Evolutionary conservation across 768 basidiomycete genomes (phyloP).

Genomic region (Termitomyces sp.): DNA sequence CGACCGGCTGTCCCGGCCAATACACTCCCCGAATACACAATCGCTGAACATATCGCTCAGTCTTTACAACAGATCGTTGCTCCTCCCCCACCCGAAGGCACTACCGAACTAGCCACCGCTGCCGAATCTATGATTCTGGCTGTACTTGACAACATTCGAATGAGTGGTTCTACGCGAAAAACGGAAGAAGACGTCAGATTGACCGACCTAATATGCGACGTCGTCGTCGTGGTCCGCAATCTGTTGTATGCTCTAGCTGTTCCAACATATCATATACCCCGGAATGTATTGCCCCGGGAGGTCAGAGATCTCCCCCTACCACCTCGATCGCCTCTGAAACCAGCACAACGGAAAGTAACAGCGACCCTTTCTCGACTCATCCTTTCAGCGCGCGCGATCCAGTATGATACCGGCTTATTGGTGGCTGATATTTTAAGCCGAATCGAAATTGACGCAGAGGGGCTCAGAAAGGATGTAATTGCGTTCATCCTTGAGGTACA

Average conservation of each 20-base stretch:
- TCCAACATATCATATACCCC: conserved; percentile 56
- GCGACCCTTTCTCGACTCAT: conserved; percentile 87
- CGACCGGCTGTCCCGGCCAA: conserved; percentile 13
- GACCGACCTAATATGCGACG: conserved; percentile 53
- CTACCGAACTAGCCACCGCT: conserved; percentile 55
- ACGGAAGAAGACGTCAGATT: conserved; percentile 52
- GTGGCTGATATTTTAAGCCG: conserved; percentile 58
- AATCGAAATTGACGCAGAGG: conserved; percentile 70
- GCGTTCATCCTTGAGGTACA: conserved; percentile 68
- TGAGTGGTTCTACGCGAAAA: conserved; percentile 34
- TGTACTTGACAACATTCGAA: conserved; percentile 55
- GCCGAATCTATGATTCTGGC: conserved; percentile 55
- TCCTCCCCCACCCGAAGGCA: conserved; percentile 49
- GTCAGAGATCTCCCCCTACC: conserved; percentile 40
- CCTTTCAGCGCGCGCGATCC: conserved; percentile 84
- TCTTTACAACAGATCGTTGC: conserved; percentile 54
- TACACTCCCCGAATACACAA: conserved; percentile 43
- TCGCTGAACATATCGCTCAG: conserved; percentile 63
- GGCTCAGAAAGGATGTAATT: conserved; percentile 64
- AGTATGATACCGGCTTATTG: conserved; percentile 67
- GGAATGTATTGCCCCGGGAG: conserved; percentile 44
- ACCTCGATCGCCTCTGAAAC: conserved; percentile 60
- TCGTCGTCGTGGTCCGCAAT: conserved; percentile 66
- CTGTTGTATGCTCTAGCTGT: conserved; percentile 65
- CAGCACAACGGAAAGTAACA: conserved; percentile 79